phyloP scores from a whole-genome alignment of 2,329 filamentous ascomycete species.

The Blastomyces parvus region DNA sequence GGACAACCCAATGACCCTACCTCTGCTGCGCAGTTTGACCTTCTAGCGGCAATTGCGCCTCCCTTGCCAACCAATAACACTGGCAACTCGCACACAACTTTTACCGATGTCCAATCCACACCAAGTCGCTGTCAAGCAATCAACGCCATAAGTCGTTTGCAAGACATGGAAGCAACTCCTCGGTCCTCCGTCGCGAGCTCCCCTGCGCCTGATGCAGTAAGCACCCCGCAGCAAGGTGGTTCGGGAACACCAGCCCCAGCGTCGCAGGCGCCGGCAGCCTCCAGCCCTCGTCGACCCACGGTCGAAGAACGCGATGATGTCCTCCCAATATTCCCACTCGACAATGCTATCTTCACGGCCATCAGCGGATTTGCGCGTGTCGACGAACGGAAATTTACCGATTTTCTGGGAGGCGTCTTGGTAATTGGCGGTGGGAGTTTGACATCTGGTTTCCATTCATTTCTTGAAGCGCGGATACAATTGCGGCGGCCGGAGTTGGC shows the following conservation, averaged over 20 bases:
- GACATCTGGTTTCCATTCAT: conserved; percentile 66
- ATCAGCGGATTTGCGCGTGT: conserved; percentile 78
- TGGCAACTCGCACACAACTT: conserved; percentile 31
- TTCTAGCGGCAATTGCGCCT: conserved; percentile 45
- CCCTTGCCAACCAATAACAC: conserved; percentile 22
- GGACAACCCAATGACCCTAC: conserved; percentile 82
- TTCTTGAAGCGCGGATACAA: conserved; percentile 74
- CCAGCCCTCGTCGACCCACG: conserved; percentile 24
- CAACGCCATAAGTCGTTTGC: conserved; percentile 58
- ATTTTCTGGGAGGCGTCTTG: conserved; percentile 85
- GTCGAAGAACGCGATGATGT: conserved; percentile 63
- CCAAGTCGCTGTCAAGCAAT: conserved; percentile 51
- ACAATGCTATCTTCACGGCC: conserved; percentile 79
- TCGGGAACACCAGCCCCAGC: conserved; percentile 33
- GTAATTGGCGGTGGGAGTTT: conserved; percentile 78
- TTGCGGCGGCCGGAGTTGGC: conserved; percentile 50
- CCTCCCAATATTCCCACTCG: conserved; percentile 72
- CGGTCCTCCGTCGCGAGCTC: conserved; percentile 79
- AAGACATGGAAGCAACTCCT: conserved; percentile 65
- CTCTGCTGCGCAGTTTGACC: conserved; percentile 69
- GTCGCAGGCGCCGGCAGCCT: conserved; percentile 11
- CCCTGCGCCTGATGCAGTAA: conserved; percentile 64
- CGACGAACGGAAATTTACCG: conserved; percentile 86
- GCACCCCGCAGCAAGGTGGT: conserved; percentile 52
- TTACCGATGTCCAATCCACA: conserved; percentile 32